Percentiles rank a stretch among this genome's conserved stretches.
Evolutionary conservation across 148 eudicot species (phyloP).

Genomic region (Vaccinium myrtillus): DNA sequence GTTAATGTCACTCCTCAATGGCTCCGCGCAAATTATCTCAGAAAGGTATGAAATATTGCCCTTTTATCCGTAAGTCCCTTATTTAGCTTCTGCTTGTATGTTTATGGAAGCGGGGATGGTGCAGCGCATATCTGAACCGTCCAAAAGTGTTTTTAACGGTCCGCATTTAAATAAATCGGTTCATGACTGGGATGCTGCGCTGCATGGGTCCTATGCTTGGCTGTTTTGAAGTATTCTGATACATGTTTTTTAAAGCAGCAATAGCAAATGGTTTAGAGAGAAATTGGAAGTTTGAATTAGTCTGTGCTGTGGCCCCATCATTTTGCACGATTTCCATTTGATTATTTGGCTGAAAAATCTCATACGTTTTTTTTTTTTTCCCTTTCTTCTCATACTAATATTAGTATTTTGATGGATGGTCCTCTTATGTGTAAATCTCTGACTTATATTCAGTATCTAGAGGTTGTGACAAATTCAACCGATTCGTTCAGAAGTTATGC

Average conservation of each 20-base stretch:
- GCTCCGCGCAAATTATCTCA: conserved; percentile 70
- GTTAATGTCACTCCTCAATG: conserved; percentile 72
- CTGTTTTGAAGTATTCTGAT: neutral
- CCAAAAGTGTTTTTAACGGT: too few relatives aligned
- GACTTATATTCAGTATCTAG: neutral
- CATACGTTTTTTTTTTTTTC: too few relatives aligned
- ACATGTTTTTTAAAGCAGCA: neutral
- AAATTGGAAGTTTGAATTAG: neutral
- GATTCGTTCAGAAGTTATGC: conserved; percentile 6
- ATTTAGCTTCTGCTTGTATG: too few relatives aligned
- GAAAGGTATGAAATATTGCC: conserved; percentile 42
- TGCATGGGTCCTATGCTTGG: too few relatives aligned
- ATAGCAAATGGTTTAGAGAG: neutral
- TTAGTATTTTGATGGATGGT: too few relatives aligned
- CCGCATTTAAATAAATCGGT: too few relatives aligned
- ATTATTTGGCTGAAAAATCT: neutral
- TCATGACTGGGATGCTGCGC: too few relatives aligned
- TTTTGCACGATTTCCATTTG: neutral
- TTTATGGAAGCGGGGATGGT: too few relatives aligned
- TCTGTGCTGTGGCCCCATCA: neutral
- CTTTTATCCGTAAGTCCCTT: neutral
- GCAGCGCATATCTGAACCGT: too few relatives aligned
- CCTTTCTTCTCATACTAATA: neutral
- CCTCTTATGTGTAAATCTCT: neutral
- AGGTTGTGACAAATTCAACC: conserved; percentile 7